A percentile compares a stretch with the other conserved stretches of the same genome.
phyloP scores from a whole-genome alignment of 2,329 filamentous ascomycete genomes.

The Colletotrichum destructivum region DNA sequence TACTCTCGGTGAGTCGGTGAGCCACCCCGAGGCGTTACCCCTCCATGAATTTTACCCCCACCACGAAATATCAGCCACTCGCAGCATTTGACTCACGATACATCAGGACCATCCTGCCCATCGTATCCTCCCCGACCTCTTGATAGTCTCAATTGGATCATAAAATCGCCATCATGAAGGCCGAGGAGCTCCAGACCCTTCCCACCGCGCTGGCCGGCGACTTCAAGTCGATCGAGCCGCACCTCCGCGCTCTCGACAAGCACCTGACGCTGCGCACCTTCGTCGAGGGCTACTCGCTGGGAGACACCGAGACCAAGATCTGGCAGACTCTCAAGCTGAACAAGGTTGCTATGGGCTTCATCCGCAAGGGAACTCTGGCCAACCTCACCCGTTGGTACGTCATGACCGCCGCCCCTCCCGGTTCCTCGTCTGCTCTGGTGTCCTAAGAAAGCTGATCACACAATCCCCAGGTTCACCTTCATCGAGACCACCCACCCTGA shows the following conservation, averaged over 20 bases:
- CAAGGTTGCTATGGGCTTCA: slow-evolving; percentile 84
- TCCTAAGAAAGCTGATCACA: slow-evolving; percentile 1
- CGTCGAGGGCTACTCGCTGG: slow-evolving; percentile 84
- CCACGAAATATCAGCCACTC: slow-evolving; percentile 41
- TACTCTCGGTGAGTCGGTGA: slow-evolving; percentile 31
- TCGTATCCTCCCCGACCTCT: slow-evolving; percentile 12
- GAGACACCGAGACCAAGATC: slow-evolving; percentile 83
- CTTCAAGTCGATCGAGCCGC: slow-evolving; percentile 85
- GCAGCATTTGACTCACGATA: slow-evolving; percentile 43
- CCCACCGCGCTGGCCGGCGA: slow-evolving; percentile 72
- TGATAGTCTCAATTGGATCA: slow-evolving; percentile 36
- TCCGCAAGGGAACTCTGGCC: slow-evolving; percentile 82
- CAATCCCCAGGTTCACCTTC: slow-evolving; percentile 75
- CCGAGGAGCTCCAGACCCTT: slow-evolving; percentile 68
- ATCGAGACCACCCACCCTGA: slow-evolving; percentile 87
- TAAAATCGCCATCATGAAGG: slow-evolving; percentile 64
- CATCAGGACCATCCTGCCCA: slow-evolving; percentile 31
- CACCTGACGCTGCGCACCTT: slow-evolving; percentile 90
- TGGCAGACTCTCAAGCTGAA: slow-evolving; percentile 89
- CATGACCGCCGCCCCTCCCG: too few species aligned
- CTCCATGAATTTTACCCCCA: slow-evolving; percentile 42
- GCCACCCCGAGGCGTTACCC: slow-evolving; percentile 29
- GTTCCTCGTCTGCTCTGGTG: not conserved
- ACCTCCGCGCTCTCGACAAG: slow-evolving; percentile 84
- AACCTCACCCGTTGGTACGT: slow-evolving; percentile 83